Evolutionary conservation across 345 rosid genomes (phyloP), one percentile per base, ranked within the genome.

Genomic region (Murraya koenigii): DNA sequence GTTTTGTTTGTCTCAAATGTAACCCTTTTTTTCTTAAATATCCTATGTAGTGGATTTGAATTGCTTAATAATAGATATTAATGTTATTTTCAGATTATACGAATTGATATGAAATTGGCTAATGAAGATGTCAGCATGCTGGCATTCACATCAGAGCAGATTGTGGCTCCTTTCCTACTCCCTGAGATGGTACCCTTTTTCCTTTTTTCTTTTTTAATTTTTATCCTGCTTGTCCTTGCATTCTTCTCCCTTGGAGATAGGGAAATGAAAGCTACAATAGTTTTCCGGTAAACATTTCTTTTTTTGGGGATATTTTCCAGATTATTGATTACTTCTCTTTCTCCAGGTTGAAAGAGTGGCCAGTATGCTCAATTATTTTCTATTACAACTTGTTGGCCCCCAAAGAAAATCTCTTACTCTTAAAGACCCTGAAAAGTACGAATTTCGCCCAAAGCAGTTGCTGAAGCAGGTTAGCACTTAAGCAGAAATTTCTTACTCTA

Each of bases 111-210:
- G 99, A 94, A 94, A 87, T 85, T 97, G 84, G 99, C 99, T 62
- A 97, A 97, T 84, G 98, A 97, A 84, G 99, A 93, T 86, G 97
- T 97, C 64, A 90, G 91, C 74, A 88, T 97, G 97, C 89, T 97
- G 73, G 90, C 97, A 70, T 94, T 92, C 86, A 94, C 97, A 61
- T 91, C 99, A 3, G 97, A 94, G 83, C 97, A 97, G 87, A 97
- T 97, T 71, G 90, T 94, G 32, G 92, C 88, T 59, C 99, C 99
- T 76, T 97, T 97, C 85, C 89, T 97, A 55, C 99, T 97, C 69
- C 97, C 98, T 81, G 99, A 97, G 92, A 97, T 97, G 99, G 99
- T 97, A 86, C 73, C 7, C 49, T 39, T 35, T 41, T 28, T 60
- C 41, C 15, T 2, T 10, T 39, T 10, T 39, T 2, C 0, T 0